These are phyloP conservation scores for Limnanthes douglasii DNA, from an alignment of 345 rosid species.

Conservation along the genomic window DNA sequence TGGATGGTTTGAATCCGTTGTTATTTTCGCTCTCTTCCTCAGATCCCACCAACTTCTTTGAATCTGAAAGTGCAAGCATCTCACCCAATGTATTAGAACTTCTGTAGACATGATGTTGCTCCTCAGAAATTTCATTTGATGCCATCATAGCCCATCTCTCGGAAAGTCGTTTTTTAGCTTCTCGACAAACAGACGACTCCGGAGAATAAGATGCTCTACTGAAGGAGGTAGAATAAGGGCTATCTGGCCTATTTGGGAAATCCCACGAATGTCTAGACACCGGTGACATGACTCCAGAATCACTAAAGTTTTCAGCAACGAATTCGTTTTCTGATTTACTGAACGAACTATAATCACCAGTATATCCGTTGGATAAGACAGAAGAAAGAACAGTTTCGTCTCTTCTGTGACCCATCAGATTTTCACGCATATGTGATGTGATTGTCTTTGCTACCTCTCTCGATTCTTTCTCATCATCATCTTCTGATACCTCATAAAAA, in stretches of 20 bases:
- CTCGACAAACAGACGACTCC: slow-evolving; percentile 63
- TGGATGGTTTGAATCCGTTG: slow-evolving; percentile 32
- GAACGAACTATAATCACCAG: slow-evolving; percentile 77
- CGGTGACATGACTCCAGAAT: slow-evolving; percentile 65
- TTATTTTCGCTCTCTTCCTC: slow-evolving; percentile 23
- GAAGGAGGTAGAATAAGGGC: slow-evolving; percentile 53
- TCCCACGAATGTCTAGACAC: slow-evolving; percentile 86
- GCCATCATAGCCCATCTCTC: slow-evolving; percentile 98
- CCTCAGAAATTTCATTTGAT: slow-evolving; percentile 39
- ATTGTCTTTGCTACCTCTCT: slow-evolving; percentile 47
- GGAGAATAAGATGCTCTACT: slow-evolving; percentile 71
- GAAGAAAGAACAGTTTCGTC: slow-evolving; percentile 73
- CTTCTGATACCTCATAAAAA: slow-evolving; percentile 32
- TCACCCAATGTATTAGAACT: slow-evolving; percentile 83
- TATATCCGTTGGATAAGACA: slow-evolving; percentile 68
- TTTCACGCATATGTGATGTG: slow-evolving; percentile 36
- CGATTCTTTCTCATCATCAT: slow-evolving; percentile 34
- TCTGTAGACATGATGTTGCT: slow-evolving; percentile 27
- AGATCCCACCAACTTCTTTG: slow-evolving; percentile 19
- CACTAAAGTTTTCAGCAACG: slow-evolving; percentile 49
- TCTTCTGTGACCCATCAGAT: slow-evolving; percentile 42
- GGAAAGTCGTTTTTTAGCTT: slow-evolving; percentile 48
- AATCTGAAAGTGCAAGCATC: slow-evolving; percentile 82
- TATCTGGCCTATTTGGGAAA: slow-evolving; percentile 46
- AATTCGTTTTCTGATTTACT: slow-evolving; percentile 48